Conservation (phyloP, 306 rosid genomes). For the Medicago lupulina region DNA sequence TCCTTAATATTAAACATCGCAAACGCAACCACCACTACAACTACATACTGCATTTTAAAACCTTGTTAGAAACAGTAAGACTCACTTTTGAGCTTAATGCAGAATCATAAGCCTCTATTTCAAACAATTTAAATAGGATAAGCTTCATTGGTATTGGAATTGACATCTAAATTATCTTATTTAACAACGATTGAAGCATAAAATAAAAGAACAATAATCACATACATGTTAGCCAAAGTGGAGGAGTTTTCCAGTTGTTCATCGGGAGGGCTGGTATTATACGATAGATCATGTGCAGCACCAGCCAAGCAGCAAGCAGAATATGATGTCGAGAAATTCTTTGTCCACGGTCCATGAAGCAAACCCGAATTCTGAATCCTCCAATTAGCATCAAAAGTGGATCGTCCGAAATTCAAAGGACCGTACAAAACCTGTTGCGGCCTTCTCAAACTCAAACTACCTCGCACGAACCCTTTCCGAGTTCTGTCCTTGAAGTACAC, state of each 20-base stretch:
- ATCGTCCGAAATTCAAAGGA: conserved; percentile 43
- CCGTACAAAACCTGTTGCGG: conserved; percentile 47
- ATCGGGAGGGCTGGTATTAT: conserved; percentile 59
- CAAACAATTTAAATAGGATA: conserved; percentile 15
- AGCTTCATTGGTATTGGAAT: conserved; percentile 2
- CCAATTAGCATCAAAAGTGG: conserved; percentile 41
- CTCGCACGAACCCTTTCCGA: conserved; percentile 49
- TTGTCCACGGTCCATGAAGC: conserved; percentile 50
- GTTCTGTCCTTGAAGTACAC: conserved; percentile 58
- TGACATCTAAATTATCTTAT: conserved; percentile 14
- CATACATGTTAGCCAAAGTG: conserved; percentile 61
- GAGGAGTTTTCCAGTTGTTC: conserved; percentile 55
- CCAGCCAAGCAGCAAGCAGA: conserved; percentile 57
- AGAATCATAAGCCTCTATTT: conserved; percentile 23
- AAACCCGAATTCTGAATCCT: conserved; percentile 42
- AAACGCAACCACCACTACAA: background rate
- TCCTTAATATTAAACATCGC: background rate
- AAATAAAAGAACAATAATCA: conserved; percentile 33
- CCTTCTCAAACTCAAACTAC: conserved; percentile 60
- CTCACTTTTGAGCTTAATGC: background rate
- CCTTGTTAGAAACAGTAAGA: background rate
- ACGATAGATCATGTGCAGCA: conserved; percentile 66
- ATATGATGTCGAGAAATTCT: conserved; percentile 45
- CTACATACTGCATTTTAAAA: background rate
- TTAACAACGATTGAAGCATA: background rate